Conservation (phyloP, 2,329 filamentous ascomycete species). For the Beauveria bassiana region DNA sequence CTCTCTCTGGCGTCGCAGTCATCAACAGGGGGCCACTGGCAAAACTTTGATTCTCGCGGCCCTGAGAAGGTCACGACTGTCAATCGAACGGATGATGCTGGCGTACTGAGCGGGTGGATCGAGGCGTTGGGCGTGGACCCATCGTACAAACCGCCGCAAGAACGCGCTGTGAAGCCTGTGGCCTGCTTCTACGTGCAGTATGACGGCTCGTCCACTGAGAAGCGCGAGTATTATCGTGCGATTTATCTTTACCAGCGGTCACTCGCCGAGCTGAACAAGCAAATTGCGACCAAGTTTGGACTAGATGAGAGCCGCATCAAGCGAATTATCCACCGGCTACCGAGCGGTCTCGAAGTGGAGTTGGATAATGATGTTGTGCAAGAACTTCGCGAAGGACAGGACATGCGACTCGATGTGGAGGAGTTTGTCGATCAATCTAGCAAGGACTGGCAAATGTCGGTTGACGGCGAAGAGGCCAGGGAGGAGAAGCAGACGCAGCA, state of each 20-base stretch:
- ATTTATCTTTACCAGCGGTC: slow-evolving; percentile 78
- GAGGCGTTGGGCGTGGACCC: slow-evolving; percentile 87
- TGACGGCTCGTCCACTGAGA: slow-evolving; percentile 41
- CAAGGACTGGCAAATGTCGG: slow-evolving; percentile 54
- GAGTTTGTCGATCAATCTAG: slow-evolving; percentile 39
- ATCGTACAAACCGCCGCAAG: slow-evolving; percentile 70
- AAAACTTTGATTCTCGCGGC: slow-evolving; percentile 48
- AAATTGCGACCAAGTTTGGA: slow-evolving; percentile 71
- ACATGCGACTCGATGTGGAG: slow-evolving; percentile 69
- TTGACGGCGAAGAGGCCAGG: slow-evolving; percentile 39
- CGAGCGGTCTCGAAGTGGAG: slow-evolving; percentile 71
- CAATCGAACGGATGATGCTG: slow-evolving; percentile 49
- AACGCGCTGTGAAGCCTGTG: slow-evolving; percentile 62
- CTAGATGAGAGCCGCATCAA: slow-evolving; percentile 66
- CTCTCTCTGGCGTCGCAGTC: slow-evolving; percentile 53
- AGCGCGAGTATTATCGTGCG: slow-evolving; percentile 67
- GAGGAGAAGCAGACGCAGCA: slow-evolving; percentile 20
- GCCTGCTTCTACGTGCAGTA: slow-evolving; percentile 81
- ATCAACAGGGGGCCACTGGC: slow-evolving; percentile 41
- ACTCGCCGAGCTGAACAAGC: slow-evolving; percentile 62
- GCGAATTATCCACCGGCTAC: slow-evolving; percentile 63
- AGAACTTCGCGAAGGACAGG: slow-evolving; percentile 81
- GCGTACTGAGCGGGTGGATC: slow-evolving; percentile 72
- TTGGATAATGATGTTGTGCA: slow-evolving; percentile 85
- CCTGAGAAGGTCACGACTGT: slow-evolving; percentile 47